phyloP scores from a whole-genome alignment of 345 rosid genomes.

The Heritiera littoralis region DNA sequence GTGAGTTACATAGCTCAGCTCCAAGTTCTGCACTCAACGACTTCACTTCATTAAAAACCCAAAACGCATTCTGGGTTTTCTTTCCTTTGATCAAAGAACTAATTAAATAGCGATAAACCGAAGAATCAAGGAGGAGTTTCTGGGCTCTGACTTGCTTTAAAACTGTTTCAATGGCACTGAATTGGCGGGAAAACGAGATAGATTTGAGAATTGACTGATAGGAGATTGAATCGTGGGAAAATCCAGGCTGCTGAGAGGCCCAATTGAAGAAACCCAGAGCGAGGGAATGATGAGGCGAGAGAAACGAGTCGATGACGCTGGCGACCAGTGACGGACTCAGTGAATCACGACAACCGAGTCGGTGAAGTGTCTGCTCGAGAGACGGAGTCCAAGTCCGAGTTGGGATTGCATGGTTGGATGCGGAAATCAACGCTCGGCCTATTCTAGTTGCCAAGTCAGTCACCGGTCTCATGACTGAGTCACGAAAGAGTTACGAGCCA shows the following conservation, averaged over 20 bases:
- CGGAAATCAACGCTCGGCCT: conserved; percentile 55
- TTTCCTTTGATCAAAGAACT: too few species aligned
- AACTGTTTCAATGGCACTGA: conserved; percentile 51
- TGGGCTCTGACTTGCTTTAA: conserved; percentile 59
- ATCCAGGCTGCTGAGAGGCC: conserved; percentile 87
- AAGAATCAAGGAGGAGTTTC: not conserved
- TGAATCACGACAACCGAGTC: conserved; percentile 47
- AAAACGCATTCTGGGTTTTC: conserved; percentile 4
- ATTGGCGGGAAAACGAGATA: conserved; percentile 67
- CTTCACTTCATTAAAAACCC: conserved; percentile 6
- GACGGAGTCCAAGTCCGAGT: conserved; percentile 59
- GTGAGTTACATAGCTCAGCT: not conserved
- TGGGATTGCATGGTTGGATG: conserved; percentile 38
- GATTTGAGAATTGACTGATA: conserved; percentile 74
- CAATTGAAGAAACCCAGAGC: conserved; percentile 94
- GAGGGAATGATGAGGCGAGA: conserved; percentile 63
- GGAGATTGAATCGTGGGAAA: conserved; percentile 58
- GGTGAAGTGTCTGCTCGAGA: conserved; percentile 66
- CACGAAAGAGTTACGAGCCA: too few species aligned
- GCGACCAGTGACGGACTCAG: conserved; percentile 70
- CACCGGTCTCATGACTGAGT: too few species aligned
- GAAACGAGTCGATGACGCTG: conserved; percentile 72
- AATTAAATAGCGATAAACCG: too few species aligned
- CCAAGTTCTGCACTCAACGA: not conserved
- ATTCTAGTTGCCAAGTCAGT: conserved; percentile 30